These are phyloP conservation scores for Avicennia marina DNA, from an alignment of 257 asterid genomes.

Conservation along the genomic window DNA sequence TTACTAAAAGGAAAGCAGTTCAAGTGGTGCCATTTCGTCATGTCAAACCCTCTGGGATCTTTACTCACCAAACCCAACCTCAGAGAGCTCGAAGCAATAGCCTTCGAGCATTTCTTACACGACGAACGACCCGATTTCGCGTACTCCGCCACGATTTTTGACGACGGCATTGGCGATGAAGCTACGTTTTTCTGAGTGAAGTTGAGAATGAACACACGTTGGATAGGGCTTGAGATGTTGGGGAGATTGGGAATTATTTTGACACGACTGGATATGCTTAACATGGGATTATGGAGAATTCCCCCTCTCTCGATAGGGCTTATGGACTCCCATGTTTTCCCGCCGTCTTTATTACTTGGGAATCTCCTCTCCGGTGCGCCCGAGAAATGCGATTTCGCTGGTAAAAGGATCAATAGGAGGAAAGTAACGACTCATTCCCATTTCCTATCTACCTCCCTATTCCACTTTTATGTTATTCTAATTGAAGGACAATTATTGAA, in stretches of 20 bases:
- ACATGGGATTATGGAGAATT: background rate
- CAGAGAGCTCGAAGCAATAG: slow-evolving; percentile 51
- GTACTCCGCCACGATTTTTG: slow-evolving; percentile 63
- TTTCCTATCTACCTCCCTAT: too few relatives aligned
- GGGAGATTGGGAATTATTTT: background rate
- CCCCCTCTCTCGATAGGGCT: too few relatives aligned
- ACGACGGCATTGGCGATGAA: slow-evolving; percentile 35
- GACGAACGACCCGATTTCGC: slow-evolving; percentile 87
- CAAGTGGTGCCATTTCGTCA: slow-evolving; percentile 92
- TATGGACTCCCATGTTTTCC: background rate
- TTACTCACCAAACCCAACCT: slow-evolving; percentile 69
- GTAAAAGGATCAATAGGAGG: too few relatives aligned
- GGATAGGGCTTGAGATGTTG: background rate
- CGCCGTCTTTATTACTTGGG: background rate
- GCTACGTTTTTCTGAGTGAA: slow-evolving; percentile 14
- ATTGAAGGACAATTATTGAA: too few relatives aligned
- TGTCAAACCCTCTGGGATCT: slow-evolving; percentile 77
- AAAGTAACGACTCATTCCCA: too few relatives aligned
- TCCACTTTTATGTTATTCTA: too few relatives aligned
- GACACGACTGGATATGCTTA: background rate
- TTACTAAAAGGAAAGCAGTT: slow-evolving; percentile 48
- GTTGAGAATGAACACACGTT: background rate
- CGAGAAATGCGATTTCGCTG: too few relatives aligned
- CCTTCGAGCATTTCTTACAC: slow-evolving; percentile 78
- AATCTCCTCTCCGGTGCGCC: background rate